Base-by-base conservation (phyloP, 768 basidiomycete species). In the Stropharia rugosoannulata region DNA sequence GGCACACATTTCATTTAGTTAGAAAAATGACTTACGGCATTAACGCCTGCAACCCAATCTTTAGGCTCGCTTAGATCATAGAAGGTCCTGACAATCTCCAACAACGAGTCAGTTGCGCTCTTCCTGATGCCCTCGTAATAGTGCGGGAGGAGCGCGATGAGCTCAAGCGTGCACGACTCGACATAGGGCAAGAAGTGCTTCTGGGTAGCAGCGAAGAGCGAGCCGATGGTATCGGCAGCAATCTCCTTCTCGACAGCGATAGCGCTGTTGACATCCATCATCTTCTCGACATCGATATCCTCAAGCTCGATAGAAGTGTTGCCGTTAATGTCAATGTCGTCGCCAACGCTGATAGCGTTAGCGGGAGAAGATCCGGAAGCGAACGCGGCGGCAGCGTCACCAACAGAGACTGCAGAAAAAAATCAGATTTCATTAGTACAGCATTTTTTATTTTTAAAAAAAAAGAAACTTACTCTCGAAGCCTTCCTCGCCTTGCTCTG, bases 161-260 rank as follows among this genome's bases (percentile, higher is more conserved):
- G 85, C 64, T 89, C 87, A 49, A 93, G 74, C 44, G 90, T 85
- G 63, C 82, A 87, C 59, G 80, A 75, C 74, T 98, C 95, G 59
- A 98, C 85, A 67, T 83, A 98, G 4, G 94, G 93, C 63, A 98
- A 78, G 86, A 96, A 98, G 65, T 92, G 87, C 45, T 70, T 73
- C 64, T 86, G 84, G 29, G 92, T 93, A 10, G 90, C 81, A 29
- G 84, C 79, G 68, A 98, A 98, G 59, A 99, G 73, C 36, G 90
- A 88, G 58, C 96, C 95, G 60, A 98, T 87, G 4, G 95, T 93
- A 68, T 98, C 95, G 22, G 94, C 93, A 18, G 97, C 95, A 57
- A 98, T 97, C 78, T 99, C 97, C 74, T 99, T 99, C 80, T 99
- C 97, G 54, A 98, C 94, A 41, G 95, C 95, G 61, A 98, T 89